These are phyloP conservation scores for Thuidium tamariscinum DNA, from an alignment of 225 moss, liverwort and hornwort genomes.

Conservation along the genomic window DNA sequence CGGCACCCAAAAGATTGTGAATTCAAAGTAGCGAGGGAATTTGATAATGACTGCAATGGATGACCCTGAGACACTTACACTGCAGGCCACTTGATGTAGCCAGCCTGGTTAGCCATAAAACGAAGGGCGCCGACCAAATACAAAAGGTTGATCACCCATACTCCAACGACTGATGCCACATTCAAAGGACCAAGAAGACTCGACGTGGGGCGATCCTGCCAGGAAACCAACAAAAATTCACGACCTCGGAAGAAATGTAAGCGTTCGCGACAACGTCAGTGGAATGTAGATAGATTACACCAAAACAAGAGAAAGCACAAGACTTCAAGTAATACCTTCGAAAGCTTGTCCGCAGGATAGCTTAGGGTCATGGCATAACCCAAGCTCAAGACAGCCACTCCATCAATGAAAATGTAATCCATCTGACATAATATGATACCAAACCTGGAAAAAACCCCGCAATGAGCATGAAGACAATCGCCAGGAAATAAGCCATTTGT, in stretches of 20 bases:
- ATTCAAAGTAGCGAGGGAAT: neutral
- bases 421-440: conserved; percentile 75
- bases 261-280: neutral
- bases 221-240: neutral
- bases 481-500: neutral
- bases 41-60: neutral
- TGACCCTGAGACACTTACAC: conserved; percentile 22
- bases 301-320: neutral
- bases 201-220: conserved; percentile 72
- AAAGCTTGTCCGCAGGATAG: conserved; percentile 59
- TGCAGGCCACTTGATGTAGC: conserved; percentile 72
- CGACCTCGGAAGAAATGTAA: neutral
- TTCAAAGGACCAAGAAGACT: conserved; percentile 64
- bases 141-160: conserved; percentile 62
- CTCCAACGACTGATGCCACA: conserved; percentile 55
- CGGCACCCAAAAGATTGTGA: neutral
- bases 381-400: conserved; percentile 74
- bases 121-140: conserved; percentile 46
- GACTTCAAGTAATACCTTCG: conserved; percentile 31
- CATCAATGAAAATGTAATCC: conserved; percentile 79
- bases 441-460: conserved; percentile 37
- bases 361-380: conserved; percentile 88
- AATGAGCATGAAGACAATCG: neutral
- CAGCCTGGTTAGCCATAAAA: conserved; percentile 40
- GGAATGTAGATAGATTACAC: neutral